These are phyloP conservation scores for Fusarium sp. DNA, from an alignment of 2,329 filamentous ascomycete species.

Conservation along the genomic window DNA sequence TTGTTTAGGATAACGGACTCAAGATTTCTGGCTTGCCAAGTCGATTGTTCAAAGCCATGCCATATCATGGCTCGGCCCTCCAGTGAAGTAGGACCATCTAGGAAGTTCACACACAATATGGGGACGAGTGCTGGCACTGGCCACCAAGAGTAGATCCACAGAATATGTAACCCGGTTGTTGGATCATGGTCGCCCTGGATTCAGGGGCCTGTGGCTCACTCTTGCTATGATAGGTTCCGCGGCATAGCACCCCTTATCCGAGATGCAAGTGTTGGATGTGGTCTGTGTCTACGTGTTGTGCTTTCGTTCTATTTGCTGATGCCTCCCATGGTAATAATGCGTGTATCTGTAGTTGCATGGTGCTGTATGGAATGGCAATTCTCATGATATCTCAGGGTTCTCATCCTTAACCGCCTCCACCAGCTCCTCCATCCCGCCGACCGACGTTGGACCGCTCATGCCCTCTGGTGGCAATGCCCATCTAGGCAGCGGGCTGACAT, in stretches of 20 bases:
- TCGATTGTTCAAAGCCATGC: conserved; percentile 8
- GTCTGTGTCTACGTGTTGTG: conserved; percentile 29
- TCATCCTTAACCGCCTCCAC: conserved; percentile 64
- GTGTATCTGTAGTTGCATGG: conserved; percentile 20
- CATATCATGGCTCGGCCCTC: conserved; percentile 21
- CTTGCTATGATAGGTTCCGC: conserved; percentile 23
- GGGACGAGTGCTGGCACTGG: conserved; percentile 19
- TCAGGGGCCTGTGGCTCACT: conserved; percentile 1
- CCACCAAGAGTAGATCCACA: conserved; percentile 24
- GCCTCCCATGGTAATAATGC: conserved; percentile 17
- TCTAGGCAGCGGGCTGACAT: conserved; percentile 81
- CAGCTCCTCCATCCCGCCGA: conserved; percentile 69
- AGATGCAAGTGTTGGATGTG: conserved; percentile 12
- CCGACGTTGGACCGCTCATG: conserved; percentile 75
- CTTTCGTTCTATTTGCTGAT: conserved; percentile 29
- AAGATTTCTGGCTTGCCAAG: conserved; percentile 13
- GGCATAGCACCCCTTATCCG: conserved; percentile 24
- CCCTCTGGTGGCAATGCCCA: conserved; percentile 89
- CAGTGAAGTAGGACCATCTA: conserved; percentile 17
- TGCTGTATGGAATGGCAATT: conserved; percentile 32
- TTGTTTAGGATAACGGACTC: conserved; percentile 9
- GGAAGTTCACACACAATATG: conserved; percentile 23
- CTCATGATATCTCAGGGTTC: conserved; percentile 54
- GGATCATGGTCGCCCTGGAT: conserved; percentile 10
- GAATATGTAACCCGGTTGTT: conserved; percentile 11